Percentiles rank a stretch among this genome's conserved stretches.
These are phyloP conservation scores for Pouteria glomerata DNA, from an alignment of 148 eudicot genomes.

Conservation along the genomic window DNA sequence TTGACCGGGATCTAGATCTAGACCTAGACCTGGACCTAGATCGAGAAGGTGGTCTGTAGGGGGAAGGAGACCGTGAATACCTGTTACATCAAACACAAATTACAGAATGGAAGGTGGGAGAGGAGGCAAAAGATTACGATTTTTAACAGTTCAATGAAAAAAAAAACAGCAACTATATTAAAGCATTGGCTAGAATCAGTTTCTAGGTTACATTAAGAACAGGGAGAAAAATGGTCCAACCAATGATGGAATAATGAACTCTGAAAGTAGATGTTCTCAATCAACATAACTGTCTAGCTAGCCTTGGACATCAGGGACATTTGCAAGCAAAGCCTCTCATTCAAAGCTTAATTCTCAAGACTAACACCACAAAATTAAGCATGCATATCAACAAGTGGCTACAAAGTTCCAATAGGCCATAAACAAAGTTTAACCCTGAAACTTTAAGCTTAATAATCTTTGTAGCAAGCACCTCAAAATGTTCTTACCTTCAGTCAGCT, in stretches of 20 bases:
- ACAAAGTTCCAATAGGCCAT: no score
- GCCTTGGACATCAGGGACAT: not conserved
- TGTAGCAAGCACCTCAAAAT: no score
- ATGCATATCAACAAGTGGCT: no score
- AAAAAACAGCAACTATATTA: not conserved
- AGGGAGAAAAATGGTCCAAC: not conserved
- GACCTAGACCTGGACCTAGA: constrained; percentile 53
- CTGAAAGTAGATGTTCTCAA: not conserved
- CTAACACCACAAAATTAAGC: no score
- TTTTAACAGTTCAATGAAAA: not conserved
- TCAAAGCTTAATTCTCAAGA: no score
- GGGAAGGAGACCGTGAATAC: constrained; percentile 67
- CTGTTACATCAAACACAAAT: constrained; percentile 20
- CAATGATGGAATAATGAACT: not conserved
- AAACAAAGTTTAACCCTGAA: no score
- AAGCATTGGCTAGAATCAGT: not conserved
- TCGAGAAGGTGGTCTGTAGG: constrained; percentile 35
- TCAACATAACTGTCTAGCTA: not conserved
- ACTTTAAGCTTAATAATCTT: no score
- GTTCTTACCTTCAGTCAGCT: no score
- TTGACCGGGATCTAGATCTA: constrained; percentile 66
- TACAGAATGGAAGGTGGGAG: not conserved
- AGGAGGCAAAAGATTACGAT: not conserved
- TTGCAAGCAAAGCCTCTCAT: no score
- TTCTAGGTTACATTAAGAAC: not conserved